phyloP scores from a whole-genome alignment of 257 asterid genomes.

The Solanum medicagineum region DNA sequence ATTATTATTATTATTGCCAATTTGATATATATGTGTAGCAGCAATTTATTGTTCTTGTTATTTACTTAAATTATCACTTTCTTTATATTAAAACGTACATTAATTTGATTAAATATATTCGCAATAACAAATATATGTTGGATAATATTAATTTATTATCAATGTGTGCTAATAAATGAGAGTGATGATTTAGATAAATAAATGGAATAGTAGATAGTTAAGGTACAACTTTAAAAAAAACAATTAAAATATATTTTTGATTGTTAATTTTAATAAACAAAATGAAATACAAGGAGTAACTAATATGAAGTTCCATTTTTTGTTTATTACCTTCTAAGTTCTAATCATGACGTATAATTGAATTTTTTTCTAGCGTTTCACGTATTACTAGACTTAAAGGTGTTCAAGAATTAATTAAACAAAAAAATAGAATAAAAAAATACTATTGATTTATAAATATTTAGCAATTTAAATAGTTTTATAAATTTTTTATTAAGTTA shows the following conservation, averaged over 20 bases:
- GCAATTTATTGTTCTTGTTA: too few relatives aligned
- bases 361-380: not conserved
- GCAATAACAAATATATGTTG: not conserved
- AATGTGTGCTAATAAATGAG: not conserved
- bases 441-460: too few relatives aligned
- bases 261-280: not conserved
- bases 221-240: not conserved
- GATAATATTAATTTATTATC: not conserved
- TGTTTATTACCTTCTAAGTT: too few relatives aligned
- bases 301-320: not conserved
- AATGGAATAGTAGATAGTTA: not conserved
- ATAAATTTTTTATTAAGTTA: too few relatives aligned
- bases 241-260: not conserved
- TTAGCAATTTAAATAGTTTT: too few relatives aligned
- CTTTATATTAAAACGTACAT: not conserved
- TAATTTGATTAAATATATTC: not conserved
- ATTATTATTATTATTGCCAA: too few relatives aligned
- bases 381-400: rapidly evolving
- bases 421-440: too few relatives aligned
- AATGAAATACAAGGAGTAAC: not conserved
- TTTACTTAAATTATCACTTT: not conserved
- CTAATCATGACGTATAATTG: too few relatives aligned
- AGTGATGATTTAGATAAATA: not conserved
- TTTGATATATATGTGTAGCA: too few relatives aligned
- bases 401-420: too few relatives aligned